Evolutionary conservation across 345 rosid species (phyloP), one percentile per base, ranked within the genome.

Genomic region (Murraya paniculata): DNA sequence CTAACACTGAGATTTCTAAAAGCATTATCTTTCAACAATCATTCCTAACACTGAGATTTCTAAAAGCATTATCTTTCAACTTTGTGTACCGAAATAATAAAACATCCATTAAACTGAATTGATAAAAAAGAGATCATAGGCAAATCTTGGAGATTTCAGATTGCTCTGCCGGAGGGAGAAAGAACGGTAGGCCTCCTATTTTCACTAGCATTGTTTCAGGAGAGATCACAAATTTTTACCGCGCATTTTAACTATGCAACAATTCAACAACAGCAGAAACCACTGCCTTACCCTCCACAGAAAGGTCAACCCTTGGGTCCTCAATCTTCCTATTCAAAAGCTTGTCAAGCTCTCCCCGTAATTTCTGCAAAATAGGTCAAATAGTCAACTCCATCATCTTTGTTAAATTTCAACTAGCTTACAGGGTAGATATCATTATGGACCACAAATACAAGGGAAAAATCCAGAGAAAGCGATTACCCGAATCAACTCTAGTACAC

Each of bases 221-320:
- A 45, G 13, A 18, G 50, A 45, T 3, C 33, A 55, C 9, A 76
- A 25, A 7, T 73, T 65, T 84, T 74, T 75, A 81, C 36, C 68
- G 72, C 21, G 84, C 68, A 78, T 83, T 84, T 75, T 86, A 84
- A 85, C 87, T 90, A 82, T 84, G 94, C 80, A 95, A 82, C 80
- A 95, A 83, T 84, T 94, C 97, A 57, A 93, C 88, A 30, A 86
- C 97, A 30, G 98, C 99, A 24, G 91, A 89, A 39, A 94, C 99
- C 75, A 92, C 99, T 36, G 90, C 95, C 81, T 91, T 90, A 36
- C 98, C 97, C 81, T 92, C 99, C 13, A 76, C 86, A 2, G 93
- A 85, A 35, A 95, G 87, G 81, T 92, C 94, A 59, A 95, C 79
- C 77, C 93, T 80, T 21, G 99, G 99, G 73, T 94, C 97, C 86